Evolutionary conservation across 2,329 filamentous ascomycete genomes (phyloP).

Genomic region (Colletotrichum neosansevieriae): DNA sequence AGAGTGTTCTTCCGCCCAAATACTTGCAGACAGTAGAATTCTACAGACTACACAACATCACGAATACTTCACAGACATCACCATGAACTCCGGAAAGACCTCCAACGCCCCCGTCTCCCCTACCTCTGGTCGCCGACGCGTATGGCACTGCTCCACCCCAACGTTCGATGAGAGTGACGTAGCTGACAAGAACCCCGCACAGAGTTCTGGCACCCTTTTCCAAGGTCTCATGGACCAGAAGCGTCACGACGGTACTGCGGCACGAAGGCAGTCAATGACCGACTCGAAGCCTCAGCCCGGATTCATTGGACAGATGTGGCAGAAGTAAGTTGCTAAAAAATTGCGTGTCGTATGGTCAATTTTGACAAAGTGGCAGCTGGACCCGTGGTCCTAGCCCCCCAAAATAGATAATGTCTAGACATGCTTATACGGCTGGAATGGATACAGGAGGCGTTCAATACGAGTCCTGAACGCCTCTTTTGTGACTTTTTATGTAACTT

Average conservation of each 20-base stretch:
- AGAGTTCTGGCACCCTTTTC: constrained; percentile 65
- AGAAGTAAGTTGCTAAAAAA: constrained; percentile 58
- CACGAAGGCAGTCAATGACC: constrained; percentile 66
- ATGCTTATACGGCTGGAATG: not conserved
- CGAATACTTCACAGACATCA: not conserved
- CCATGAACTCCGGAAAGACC: constrained; percentile 39
- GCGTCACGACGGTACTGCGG: constrained; percentile 57
- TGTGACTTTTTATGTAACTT: not conserved
- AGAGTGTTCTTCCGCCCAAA: no score
- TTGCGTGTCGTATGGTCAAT: accelerated
- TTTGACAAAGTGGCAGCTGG: constrained; percentile 43
- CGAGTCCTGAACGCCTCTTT: no score
- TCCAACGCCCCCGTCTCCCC: constrained; percentile 19
- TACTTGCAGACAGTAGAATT: not conserved
- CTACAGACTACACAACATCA: not conserved
- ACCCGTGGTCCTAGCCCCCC: constrained; percentile 47
- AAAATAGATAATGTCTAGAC: constrained; percentile 42
- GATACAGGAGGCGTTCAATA: not conserved
- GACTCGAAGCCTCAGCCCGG: constrained; percentile 65
- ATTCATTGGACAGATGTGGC: constrained; percentile 67
- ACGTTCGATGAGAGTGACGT: not conserved
- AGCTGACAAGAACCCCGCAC: constrained; percentile 18
- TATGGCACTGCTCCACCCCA: not conserved
- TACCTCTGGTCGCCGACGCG: constrained; percentile 35
- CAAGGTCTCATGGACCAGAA: constrained; percentile 65